A percentile compares a stretch with the other conserved stretches of the same genome.
Conservation (phyloP, 2,329 filamentous ascomycete genomes). For the Penicillium sp. region DNA sequence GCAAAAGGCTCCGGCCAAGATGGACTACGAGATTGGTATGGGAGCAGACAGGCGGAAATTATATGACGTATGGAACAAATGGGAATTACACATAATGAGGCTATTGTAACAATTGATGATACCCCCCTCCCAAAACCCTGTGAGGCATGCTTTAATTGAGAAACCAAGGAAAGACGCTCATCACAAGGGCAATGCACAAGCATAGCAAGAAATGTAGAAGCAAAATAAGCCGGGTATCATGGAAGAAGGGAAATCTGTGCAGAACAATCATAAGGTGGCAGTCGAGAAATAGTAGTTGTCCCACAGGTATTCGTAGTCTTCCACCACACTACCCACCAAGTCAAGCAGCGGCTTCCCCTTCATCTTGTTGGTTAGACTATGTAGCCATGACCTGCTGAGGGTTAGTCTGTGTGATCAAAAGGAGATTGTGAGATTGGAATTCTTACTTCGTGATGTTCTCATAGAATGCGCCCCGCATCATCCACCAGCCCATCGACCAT, state of each 20-base stretch:
- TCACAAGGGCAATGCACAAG: neutral
- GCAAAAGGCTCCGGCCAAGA: conserved; percentile 57
- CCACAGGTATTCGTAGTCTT: conserved; percentile 98
- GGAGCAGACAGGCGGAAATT: conserved; percentile 65
- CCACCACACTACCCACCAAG: conserved; percentile 79
- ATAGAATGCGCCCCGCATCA: conserved; percentile 95
- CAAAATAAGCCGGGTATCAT: conserved; percentile 22
- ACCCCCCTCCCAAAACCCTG: conserved; percentile 19
- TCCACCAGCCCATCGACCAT: conserved; percentile 93
- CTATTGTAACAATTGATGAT: conserved; percentile 27
- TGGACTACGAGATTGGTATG: conserved; percentile 82
- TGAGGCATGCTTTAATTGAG: conserved; percentile 9
- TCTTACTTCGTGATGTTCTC: conserved; percentile 76
- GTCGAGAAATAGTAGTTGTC: conserved; percentile 93
- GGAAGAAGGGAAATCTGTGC: conserved; percentile 8
- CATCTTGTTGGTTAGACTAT: conserved; percentile 70
- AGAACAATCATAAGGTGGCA: conserved; percentile 48
- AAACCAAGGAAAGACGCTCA: conserved; percentile 19
- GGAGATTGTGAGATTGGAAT: neutral
- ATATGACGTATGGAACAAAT: conserved; percentile 54
- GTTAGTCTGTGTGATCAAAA: conserved; percentile 24
- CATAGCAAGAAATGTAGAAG: conserved; percentile 7
- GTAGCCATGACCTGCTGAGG: conserved; percentile 56
- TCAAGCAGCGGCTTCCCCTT: conserved; percentile 72
- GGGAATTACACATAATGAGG: conserved; percentile 16